Percentiles rank a stretch among this genome's conserved stretches.
Conservation (phyloP, 2,329 filamentous ascomycete genomes). For the Myriosclerotinia duriaeana region DNA sequence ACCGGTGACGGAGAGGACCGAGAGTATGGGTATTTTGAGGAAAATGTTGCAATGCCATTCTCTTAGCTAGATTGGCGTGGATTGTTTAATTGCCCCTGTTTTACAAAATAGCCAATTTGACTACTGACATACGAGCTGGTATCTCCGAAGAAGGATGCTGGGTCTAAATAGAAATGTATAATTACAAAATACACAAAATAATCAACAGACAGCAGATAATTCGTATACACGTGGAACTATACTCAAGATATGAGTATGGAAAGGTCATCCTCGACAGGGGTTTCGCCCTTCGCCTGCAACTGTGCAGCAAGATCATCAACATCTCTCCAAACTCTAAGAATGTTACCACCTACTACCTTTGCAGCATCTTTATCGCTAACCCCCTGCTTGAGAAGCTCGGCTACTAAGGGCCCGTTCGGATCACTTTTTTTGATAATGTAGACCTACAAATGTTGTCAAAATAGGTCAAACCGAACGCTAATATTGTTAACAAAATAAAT, state of each 20-base stretch:
- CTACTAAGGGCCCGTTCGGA: too few relatives aligned
- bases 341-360: conserved; percentile 76
- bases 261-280: conserved; percentile 52
- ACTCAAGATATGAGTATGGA: conserved; percentile 22
- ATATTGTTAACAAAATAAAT: too few relatives aligned
- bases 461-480: too few relatives aligned
- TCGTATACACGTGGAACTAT: background rate
- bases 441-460: too few relatives aligned
- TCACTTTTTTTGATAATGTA: too few relatives aligned
- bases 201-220: background rate
- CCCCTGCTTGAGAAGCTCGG: conserved; percentile 69
- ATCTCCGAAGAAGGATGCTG: background rate
- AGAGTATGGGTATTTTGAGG: background rate
- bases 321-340: conserved; percentile 80
- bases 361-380: conserved; percentile 71
- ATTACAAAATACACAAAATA: background rate
- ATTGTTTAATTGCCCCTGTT: background rate
- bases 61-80: background rate
- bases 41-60: background rate
- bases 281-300: conserved; percentile 58
- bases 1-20: background rate
- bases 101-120: background rate
- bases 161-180: background rate
- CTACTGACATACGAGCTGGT: background rate
- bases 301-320: conserved; percentile 69